Conservation (phyloP, 2,329 filamentous ascomycete genomes). For the Trichoderma pleuroti region DNA sequence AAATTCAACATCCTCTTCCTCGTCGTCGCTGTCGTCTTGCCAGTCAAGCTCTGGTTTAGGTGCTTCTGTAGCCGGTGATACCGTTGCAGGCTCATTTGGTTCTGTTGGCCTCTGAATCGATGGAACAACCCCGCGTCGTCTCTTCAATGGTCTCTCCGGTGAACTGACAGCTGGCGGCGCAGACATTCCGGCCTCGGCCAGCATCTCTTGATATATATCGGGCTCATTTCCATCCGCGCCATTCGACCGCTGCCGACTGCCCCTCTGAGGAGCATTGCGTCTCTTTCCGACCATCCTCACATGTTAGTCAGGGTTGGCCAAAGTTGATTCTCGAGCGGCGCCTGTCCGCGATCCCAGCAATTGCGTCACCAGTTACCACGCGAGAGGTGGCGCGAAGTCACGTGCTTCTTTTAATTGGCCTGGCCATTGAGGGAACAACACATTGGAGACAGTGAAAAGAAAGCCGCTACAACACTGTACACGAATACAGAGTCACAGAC, state of each 20-base stretch:
- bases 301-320: not conserved
- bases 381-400: conserved; percentile 22
- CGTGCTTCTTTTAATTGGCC: conserved; percentile 9
- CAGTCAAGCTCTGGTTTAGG: not conserved
- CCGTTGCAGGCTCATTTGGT: not conserved
- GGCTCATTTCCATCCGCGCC: conserved; percentile 28
- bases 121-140: conserved; percentile 30
- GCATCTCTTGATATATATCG: conserved; percentile 48
- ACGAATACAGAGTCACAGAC: not conserved
- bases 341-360: conserved; percentile 10
- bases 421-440: not conserved
- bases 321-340: not conserved
- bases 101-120: not conserved
- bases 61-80: not conserved
- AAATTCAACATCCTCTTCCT: conserved; percentile 47
- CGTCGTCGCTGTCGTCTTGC: conserved; percentile 31
- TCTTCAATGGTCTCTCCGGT: conserved; percentile 41
- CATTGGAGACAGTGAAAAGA: not conserved
- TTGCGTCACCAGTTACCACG: conserved; percentile 22
- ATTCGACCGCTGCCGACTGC: conserved; percentile 21
- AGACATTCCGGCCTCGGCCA: conserved; percentile 46
- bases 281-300: conserved; percentile 33
- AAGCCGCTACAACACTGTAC: not conserved
- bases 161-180: conserved; percentile 24
- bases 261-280: conserved; percentile 27